phyloP scores from a whole-genome alignment of 352 stramenopile genomes.

The Aphanomyces astaci region DNA sequence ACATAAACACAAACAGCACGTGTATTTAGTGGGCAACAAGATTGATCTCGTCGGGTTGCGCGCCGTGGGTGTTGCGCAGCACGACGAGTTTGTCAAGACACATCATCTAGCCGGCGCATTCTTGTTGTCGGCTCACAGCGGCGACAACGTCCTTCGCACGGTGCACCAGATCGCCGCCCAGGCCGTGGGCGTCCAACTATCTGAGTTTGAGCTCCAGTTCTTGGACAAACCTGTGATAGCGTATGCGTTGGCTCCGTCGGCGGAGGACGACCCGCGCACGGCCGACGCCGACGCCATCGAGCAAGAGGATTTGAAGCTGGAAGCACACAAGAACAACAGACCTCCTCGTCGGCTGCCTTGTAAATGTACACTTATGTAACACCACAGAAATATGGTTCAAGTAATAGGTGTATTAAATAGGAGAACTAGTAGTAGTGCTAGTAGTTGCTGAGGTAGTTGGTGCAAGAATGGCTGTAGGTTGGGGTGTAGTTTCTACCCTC shows the following conservation, averaged over 20 bases:
- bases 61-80: conserved; percentile 55
- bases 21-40: conserved; percentile 84
- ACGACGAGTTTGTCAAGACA: conserved; percentile 63
- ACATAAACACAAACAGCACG: conserved; percentile 31
- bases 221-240: conserved; percentile 60
- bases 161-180: conserved; percentile 69
- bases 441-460: too few relatives aligned
- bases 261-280: conserved; percentile 40
- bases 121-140: conserved; percentile 72
- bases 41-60: conserved; percentile 74
- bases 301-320: conserved; percentile 41
- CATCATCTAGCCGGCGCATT: conserved; percentile 63
- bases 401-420: too few relatives aligned
- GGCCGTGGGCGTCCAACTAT: conserved; percentile 61
- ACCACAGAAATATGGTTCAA: too few relatives aligned
- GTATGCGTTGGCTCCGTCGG: conserved; percentile 31
- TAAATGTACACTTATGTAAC: conserved; percentile 19
- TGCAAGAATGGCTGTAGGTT: too few relatives aligned
- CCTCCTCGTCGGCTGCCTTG: neutral
- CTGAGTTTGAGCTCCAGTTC: conserved; percentile 74
- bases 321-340: neutral
- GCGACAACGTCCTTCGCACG: conserved; percentile 71
- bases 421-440: too few relatives aligned
- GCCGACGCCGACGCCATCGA: conserved; percentile 71
- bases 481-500: too few relatives aligned